Evolutionary conservation across 2,329 filamentous ascomycete species (phyloP).

Genomic region (Colletotrichum viniferum): DNA sequence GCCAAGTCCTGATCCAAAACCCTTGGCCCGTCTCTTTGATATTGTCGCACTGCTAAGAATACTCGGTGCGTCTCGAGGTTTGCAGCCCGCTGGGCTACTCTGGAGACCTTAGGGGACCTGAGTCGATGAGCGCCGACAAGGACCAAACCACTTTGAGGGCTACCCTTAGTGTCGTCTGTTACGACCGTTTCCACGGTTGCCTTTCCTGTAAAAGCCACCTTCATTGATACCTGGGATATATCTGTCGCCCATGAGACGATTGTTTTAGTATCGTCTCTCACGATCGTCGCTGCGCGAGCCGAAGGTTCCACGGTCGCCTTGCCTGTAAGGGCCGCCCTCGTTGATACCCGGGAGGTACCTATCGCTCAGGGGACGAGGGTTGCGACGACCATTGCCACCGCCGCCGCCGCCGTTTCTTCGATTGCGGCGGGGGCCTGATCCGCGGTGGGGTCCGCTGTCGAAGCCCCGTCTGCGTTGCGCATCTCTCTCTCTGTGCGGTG

Average conservation of each 20-base stretch:
- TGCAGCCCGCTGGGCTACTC: background rate
- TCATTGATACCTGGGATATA: conserved; percentile 33
- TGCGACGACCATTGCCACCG: background rate
- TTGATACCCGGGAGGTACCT: conserved; percentile 35
- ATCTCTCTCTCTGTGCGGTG: conserved; percentile 61
- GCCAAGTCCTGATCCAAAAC: background rate
- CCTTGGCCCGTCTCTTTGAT: background rate
- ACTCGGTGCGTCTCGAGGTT: background rate
- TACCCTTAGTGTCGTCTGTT: background rate
- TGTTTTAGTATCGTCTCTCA: conserved; percentile 1
- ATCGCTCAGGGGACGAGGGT: conserved; percentile 33
- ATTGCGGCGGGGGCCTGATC: background rate
- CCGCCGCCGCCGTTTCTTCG: background rate
- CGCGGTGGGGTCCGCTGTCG: conserved; percentile 19
- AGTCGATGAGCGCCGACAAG: background rate
- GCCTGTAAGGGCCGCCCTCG: conserved; percentile 21
- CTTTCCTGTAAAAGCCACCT: conserved; percentile 21
- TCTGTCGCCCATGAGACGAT: conserved; percentile 33
- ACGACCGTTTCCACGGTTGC: conserved; percentile 25
- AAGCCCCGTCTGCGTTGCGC: conserved; percentile 38
- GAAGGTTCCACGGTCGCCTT: conserved; percentile 26
- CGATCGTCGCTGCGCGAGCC: conserved; percentile 25
- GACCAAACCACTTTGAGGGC: background rate
- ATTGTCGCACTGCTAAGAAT: background rate
- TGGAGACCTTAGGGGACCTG: background rate